phyloP scores from a whole-genome alignment of 257 asterid species.

The Gentiana dahurica region DNA sequence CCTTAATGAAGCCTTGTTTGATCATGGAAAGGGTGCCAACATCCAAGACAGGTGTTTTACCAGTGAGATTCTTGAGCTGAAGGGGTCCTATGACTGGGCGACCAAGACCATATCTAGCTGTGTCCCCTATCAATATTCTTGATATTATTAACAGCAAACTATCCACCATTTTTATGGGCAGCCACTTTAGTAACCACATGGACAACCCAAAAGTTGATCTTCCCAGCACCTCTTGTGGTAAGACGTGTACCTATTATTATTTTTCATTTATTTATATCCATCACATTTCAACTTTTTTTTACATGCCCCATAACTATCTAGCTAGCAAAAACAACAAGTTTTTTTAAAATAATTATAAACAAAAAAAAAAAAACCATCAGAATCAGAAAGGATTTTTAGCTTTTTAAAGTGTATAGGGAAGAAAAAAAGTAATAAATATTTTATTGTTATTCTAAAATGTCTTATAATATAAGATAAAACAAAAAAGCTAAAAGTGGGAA shows the following conservation, averaged over 20 bases:
- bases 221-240: constrained; percentile 27
- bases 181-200: constrained; percentile 32
- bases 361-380: no score
- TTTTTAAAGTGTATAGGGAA: no score
- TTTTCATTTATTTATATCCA: not conserved
- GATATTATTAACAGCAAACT: constrained; percentile 18
- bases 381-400: no score
- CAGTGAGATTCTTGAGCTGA: constrained; percentile 17
- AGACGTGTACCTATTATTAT: constrained; percentile 20
- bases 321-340: no score
- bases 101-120: constrained; percentile 18
- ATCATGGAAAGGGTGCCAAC: constrained; percentile 20
- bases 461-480: no score
- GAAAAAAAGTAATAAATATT: no score
- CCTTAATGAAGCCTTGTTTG: constrained; percentile 17
- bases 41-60: constrained; percentile 20
- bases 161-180: constrained; percentile 22
- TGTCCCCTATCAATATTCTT: constrained; percentile 17
- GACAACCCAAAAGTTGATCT: constrained; percentile 30
- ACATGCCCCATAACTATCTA: no score
- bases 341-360: no score
- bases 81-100: constrained; percentile 21
- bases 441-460: no score
- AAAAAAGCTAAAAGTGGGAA: no score
- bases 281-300: no score